Conservation (phyloP, 2,329 filamentous ascomycete genomes). For the Diaporthe vexans region DNA sequence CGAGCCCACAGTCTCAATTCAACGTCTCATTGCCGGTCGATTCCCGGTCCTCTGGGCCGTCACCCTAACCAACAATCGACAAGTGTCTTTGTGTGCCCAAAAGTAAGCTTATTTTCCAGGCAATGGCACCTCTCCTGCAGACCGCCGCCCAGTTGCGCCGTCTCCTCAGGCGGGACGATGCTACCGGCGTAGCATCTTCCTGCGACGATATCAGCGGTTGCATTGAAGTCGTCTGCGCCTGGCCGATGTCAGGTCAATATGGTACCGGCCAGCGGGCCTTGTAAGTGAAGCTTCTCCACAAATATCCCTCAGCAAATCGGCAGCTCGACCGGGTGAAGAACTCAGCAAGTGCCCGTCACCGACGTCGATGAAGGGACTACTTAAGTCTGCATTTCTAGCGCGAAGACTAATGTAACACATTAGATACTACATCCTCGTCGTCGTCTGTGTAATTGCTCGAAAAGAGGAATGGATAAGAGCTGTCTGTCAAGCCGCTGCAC, state of each 20-base stretch:
- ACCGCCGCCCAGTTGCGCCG: not conserved
- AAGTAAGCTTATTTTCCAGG: not conserved
- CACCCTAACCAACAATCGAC: not conserved
- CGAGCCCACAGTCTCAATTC: not conserved
- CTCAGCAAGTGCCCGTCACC: not conserved
- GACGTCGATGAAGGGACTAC: too few relatives aligned
- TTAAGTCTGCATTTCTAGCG: too few relatives aligned
- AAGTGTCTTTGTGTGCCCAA: not conserved
- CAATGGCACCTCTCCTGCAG: not conserved
- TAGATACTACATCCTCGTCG: conserved; percentile 75
- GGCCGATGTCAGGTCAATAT: conserved; percentile 70
- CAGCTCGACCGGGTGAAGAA: not conserved
- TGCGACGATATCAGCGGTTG: conserved; percentile 42
- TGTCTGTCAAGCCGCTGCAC: conserved; percentile 73
- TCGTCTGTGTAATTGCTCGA: conserved; percentile 73
- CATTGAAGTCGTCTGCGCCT: conserved; percentile 66
- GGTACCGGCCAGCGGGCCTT: conserved; percentile 66
- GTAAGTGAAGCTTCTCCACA: conserved; percentile 52
- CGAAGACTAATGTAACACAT: not conserved
- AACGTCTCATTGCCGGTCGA: not conserved
- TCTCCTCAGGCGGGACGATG: conserved; percentile 1
- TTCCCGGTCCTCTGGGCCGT: not conserved
- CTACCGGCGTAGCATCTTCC: not conserved
- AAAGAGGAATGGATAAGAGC: conserved; percentile 73
- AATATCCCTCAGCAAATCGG: not conserved